Conservation (phyloP, 1,284 basidiomycete genomes). For the Ustilago cynodontis region DNA sequence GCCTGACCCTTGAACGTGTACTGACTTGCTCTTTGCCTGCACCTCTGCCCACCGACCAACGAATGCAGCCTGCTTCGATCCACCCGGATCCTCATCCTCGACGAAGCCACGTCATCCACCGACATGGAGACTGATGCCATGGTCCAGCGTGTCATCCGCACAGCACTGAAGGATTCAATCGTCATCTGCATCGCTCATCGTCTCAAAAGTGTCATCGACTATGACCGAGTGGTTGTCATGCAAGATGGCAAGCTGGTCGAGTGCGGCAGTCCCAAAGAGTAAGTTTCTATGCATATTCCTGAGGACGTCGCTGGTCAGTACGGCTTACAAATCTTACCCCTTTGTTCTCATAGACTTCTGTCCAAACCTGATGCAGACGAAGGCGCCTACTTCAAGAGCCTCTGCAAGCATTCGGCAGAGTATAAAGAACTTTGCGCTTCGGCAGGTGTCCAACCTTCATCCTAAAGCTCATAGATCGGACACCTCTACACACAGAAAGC, state of each 20-base stretch:
- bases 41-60: neutral
- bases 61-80: slow-evolving; percentile 78
- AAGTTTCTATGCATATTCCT: slow-evolving; percentile 1
- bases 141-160: slow-evolving; percentile 49
- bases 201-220: slow-evolving; percentile 69
- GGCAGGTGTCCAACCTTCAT: slow-evolving; percentile 19
- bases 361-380: slow-evolving; percentile 27
- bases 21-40: slow-evolving; percentile 16
- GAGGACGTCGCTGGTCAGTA: neutral
- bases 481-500: neutral
- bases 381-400: slow-evolving; percentile 32
- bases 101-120: slow-evolving; percentile 77
- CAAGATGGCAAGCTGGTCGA: slow-evolving; percentile 72
- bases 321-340: neutral
- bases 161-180: slow-evolving; percentile 69
- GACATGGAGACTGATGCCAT: slow-evolving; percentile 44
- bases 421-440: slow-evolving; percentile 34
- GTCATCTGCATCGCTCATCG: slow-evolving; percentile 62
- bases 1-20: neutral
- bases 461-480: neutral
- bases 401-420: slow-evolving; percentile 42
- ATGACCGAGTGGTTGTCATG: slow-evolving; percentile 81
- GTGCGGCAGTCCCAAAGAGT: slow-evolving; percentile 79
- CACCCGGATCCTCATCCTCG: slow-evolving; percentile 82
- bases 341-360: slow-evolving; percentile 15